A percentile compares a stretch with the other conserved stretches of the same genome.
These are phyloP conservation scores for Cryptosporidium bovis DNA, from an alignment of 169 alveolate genomes.

Conservation along the genomic window DNA sequence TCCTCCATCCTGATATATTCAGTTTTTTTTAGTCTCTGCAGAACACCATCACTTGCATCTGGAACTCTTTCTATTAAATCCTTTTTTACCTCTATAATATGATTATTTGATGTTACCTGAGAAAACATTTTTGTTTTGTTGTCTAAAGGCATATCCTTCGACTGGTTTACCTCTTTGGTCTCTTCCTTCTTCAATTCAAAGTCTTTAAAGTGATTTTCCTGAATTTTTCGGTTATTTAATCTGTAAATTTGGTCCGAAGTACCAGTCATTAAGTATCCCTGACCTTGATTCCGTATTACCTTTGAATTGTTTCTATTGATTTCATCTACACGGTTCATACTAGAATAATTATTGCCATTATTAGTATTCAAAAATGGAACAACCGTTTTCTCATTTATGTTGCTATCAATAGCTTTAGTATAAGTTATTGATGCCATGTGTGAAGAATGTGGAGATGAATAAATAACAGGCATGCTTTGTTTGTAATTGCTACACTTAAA, in stretches of 20 bases:
- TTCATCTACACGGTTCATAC: no score
- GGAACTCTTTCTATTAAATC: constrained; percentile 67
- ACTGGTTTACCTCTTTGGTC: background rate
- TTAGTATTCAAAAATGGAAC: no score
- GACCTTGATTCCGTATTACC: no score
- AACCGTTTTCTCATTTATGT: no score
- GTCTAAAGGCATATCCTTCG: background rate
- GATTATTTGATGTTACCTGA: constrained; percentile 52
- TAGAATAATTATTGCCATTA: no score
- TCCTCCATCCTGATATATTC: constrained; percentile 70
- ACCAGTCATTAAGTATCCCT: no score
- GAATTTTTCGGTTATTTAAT: background rate
- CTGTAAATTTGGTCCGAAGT: no score
- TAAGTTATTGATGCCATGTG: constrained; percentile 9
- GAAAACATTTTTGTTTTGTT: constrained; percentile 34
- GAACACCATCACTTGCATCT: constrained; percentile 74
- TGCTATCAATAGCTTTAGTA: background rate
- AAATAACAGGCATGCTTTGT: background rate
- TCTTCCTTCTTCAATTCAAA: no score
- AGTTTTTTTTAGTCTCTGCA: constrained; percentile 42
- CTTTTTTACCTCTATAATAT: constrained; percentile 38
- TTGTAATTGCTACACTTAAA: constrained; percentile 6
- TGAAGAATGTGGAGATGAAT: constrained; percentile 33
- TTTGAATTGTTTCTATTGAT: no score
- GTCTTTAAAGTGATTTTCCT: background rate